Base-by-base conservation (phyloP, 1,284 basidiomycete species). In the Phellopilus nigrolimitatus region DNA sequence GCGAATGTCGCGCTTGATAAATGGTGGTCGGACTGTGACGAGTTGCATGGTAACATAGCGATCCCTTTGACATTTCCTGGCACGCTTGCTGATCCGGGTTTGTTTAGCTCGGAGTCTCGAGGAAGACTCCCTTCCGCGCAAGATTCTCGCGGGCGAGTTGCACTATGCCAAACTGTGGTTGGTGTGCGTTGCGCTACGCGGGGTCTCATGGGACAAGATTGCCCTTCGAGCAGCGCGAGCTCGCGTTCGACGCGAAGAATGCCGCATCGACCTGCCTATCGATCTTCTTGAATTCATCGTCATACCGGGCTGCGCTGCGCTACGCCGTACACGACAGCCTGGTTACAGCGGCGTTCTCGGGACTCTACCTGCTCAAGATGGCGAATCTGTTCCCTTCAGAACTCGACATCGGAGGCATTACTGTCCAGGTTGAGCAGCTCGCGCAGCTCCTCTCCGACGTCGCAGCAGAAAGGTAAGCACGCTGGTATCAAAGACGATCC, bases 161-260 rank as follows among this genome's bases (percentile, higher is more conserved):
- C 84, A 93, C 61, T 92, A 94, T 63, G 89, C 92, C 24, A 92
- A 95, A 65, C 73, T 97, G 4, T 97, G 93, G 91, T 80, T 95
- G 27, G 87, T 93, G 25, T 95, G 93, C 62, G 88, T 95, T 4
- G 92, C 91, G 7, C 73, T 97, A 31, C 81, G 93, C 51, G 93
- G 93, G 4, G 88, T 87, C 34, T 83, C 88, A 8, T 95, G 92
- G 88, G 91, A 95, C 62, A 94, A 92, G 68, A 93, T 52, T 95
- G 85, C 82, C 89, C 1, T 90, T 89, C 54, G 93, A 95, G 63
- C 93, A 95, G 65, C 82, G 90, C 28, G 92, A 95, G 65, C 78
- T 97, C 38, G 93, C 93, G 5, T 93, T 95, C 72, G 88, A 93
- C 62, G 93, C 92, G 6, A 95, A 94, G 67, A 88, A 95, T 60